These are phyloP conservation scores for Chondrus crispus DNA, from an alignment of 23 red algal species.

Conservation along the genomic window DNA sequence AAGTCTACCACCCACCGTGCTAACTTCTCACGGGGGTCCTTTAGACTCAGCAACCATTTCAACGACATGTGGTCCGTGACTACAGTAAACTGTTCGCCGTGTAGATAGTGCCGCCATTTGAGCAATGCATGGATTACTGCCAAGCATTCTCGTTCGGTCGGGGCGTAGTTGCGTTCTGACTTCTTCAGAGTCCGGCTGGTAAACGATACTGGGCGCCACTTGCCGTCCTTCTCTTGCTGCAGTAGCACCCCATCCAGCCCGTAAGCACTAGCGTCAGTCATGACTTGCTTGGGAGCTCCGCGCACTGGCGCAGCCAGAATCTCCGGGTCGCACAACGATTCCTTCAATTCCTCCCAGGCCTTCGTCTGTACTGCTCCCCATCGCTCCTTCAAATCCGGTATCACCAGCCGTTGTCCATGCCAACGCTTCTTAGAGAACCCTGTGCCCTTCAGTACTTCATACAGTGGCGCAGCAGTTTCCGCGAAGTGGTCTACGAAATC, in stretches of 20 bases:
- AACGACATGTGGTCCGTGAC: constrained; percentile 12
- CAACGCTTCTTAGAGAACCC: neutral
- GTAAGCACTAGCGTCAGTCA: neutral
- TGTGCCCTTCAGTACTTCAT: constrained; percentile 9
- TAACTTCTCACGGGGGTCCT: neutral
- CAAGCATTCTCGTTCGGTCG: neutral
- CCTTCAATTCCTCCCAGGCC: neutral
- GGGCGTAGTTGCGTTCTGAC: neutral
- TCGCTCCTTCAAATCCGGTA: neutral
- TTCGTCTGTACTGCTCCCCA: neutral
- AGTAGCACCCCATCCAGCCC: neutral
- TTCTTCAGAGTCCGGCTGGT: neutral
- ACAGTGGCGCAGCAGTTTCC: neutral
- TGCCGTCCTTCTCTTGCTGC: neutral
- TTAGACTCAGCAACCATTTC: neutral
- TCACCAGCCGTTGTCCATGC: neutral
- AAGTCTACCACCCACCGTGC: neutral
- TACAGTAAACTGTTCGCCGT: neutral
- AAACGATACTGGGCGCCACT: neutral
- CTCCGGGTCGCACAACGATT: neutral
- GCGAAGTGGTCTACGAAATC: constrained; percentile 7
- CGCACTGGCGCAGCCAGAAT: neutral
- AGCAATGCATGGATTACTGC: neutral
- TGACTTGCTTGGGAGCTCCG: neutral
- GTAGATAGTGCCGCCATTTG: neutral